Conservation (phyloP, 305 asterid species). For the Solanum hybrid region DNA sequence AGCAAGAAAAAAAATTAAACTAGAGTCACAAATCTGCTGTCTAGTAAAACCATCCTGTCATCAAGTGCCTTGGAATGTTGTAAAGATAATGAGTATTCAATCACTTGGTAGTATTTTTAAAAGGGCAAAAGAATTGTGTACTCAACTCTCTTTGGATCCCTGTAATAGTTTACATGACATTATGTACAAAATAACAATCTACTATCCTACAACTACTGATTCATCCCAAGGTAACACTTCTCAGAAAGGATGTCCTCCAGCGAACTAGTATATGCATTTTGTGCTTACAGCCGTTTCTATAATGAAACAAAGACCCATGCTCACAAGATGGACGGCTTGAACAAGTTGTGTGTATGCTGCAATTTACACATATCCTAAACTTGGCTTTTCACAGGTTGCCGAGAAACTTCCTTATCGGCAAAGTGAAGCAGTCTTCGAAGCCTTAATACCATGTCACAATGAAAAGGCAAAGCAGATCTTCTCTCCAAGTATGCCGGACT, state of each 20-base stretch:
- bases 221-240: background rate
- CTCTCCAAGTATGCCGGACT: slow-evolving; percentile 90
- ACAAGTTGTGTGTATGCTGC: background rate
- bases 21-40: background rate
- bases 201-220: background rate
- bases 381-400: slow-evolving; percentile 59
- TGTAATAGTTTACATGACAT: background rate
- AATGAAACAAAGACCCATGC: background rate
- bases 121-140: background rate
- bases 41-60: background rate
- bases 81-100: background rate
- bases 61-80: background rate
- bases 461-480: slow-evolving; percentile 86
- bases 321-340: background rate
- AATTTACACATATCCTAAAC: slow-evolving; percentile 1
- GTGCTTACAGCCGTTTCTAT: background rate
- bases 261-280: background rate
- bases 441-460: slow-evolving; percentile 89
- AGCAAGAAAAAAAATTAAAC: background rate
- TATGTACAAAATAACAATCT: background rate
- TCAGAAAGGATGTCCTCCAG: background rate
- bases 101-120: background rate
- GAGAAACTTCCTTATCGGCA: slow-evolving; percentile 80
- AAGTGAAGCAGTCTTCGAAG: slow-evolving; percentile 90
- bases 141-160: background rate